Evolutionary conservation across 345 rosid genomes (phyloP).

Genomic region (Boechera divaricarpa): DNA sequence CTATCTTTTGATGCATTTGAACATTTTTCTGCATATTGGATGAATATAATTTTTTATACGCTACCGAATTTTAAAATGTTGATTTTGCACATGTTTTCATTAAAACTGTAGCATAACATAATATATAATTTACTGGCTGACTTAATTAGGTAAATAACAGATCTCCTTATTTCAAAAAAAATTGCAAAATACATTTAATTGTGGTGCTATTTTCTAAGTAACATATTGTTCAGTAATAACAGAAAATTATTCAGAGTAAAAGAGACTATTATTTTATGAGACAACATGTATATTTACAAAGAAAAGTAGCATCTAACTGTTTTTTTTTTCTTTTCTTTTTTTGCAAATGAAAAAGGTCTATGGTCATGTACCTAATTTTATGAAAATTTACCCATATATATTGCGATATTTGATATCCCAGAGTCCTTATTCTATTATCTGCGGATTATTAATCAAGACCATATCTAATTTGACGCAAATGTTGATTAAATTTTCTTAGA

Average conservation of each 20-base stretch:
- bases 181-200: too few relatives aligned
- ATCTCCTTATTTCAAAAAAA: too few relatives aligned
- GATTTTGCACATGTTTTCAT: background rate
- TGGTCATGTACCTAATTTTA: too few relatives aligned
- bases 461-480: background rate
- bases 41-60: background rate
- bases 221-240: too few relatives aligned
- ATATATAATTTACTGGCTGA: background rate
- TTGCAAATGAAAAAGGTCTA: too few relatives aligned
- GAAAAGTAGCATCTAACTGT: background rate
- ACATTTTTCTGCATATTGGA: background rate
- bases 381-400: too few relatives aligned
- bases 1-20: background rate
- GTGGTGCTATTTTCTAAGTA: too few relatives aligned
- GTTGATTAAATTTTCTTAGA: background rate
- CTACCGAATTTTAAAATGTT: background rate
- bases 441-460: background rate
- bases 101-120: background rate
- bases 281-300: background rate
- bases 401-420: too few relatives aligned
- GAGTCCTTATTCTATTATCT: background rate
- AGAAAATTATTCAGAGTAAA: background rate
- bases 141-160: background rate
- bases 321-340: too few relatives aligned
- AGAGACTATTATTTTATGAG: background rate